phyloP scores from a whole-genome alignment of 257 asterid genomes.

The Schizonepeta tenuifolia region DNA sequence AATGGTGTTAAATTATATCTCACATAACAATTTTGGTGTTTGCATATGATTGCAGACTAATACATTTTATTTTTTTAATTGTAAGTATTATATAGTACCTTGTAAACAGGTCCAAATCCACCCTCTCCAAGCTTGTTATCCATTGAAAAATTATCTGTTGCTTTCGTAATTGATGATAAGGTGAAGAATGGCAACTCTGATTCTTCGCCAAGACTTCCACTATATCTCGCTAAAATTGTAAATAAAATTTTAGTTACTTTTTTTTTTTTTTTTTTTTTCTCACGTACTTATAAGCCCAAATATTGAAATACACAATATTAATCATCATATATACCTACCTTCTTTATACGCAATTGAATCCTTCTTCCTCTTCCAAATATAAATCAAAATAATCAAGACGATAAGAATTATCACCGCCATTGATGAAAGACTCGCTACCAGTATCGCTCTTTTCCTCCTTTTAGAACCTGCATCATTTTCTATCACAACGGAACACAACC shows the following conservation, averaged over 20 bases:
- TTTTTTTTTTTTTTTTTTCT: neutral
- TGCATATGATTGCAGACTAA: neutral
- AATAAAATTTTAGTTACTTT: neutral
- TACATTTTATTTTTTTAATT: no score
- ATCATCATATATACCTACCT: slow-evolving; percentile 1
- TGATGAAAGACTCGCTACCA: slow-evolving; percentile 6
- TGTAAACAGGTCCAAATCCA: slow-evolving; percentile 35
- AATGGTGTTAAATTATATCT: neutral
- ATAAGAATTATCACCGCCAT: neutral
- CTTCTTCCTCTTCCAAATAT: slow-evolving; percentile 14
- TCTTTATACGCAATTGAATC: neutral
- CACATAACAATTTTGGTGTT: neutral
- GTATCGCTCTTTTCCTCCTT: neutral
- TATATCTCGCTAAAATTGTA: neutral
- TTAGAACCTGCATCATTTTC: neutral
- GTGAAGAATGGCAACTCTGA: slow-evolving; percentile 29
- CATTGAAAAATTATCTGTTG: slow-evolving; percentile 12
- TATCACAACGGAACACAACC: neutral
- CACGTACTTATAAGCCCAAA: neutral
- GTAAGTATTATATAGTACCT: slow-evolving; percentile 14
- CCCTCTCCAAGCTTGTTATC: slow-evolving; percentile 33
- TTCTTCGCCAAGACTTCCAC: neutral
- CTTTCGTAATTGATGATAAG: slow-evolving; percentile 19
- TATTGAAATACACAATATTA: neutral
- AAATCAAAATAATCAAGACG: neutral